These are phyloP conservation scores for Nicotiana paniculata DNA, from an alignment of 257 asterid genomes.

Conservation along the genomic window DNA sequence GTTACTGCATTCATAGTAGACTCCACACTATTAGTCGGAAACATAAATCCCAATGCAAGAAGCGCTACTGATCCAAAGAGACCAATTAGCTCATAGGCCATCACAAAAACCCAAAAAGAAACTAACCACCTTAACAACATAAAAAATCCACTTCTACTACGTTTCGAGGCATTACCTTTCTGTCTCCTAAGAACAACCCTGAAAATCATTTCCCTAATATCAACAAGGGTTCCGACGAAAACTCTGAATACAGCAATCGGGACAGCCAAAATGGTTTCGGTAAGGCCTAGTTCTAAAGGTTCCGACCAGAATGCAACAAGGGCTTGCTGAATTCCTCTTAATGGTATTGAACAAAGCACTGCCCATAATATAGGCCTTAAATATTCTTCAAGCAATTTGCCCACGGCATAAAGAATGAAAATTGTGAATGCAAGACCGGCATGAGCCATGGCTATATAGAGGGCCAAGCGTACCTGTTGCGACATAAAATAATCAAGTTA, in stretches of 20 bases:
- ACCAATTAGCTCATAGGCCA: conserved; percentile 78
- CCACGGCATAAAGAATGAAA: conserved; percentile 58
- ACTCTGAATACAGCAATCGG: conserved; percentile 75
- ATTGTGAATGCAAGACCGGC: conserved; percentile 71
- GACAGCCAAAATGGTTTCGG: conserved; percentile 74
- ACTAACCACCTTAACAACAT: conserved; percentile 74
- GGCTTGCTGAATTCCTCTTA: conserved; percentile 80
- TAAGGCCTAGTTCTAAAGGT: conserved; percentile 76
- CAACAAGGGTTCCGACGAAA: conserved; percentile 70
- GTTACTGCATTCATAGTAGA: conserved; percentile 65
- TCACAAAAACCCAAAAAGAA: conserved; percentile 75
- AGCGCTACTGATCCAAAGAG: conserved; percentile 47
- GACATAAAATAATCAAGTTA: background rate
- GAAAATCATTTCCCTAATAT: conserved; percentile 44
- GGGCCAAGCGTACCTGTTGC: conserved; percentile 81
- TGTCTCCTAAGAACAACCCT: conserved; percentile 42
- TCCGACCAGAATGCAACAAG: conserved; percentile 83
- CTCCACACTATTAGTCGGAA: conserved; percentile 47
- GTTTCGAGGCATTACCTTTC: conserved; percentile 26
- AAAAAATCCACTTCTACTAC: conserved; percentile 53
- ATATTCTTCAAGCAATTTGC: conserved; percentile 72
- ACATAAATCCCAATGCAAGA: conserved; percentile 66
- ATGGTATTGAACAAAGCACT: conserved; percentile 82
- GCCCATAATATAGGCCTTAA: conserved; percentile 93
- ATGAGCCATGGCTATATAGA: conserved; percentile 96